Percentiles rank a stretch among this genome's conserved stretches.
Conservation (phyloP, 78 protist species). For the Chrysochromulina parva region DNA sequence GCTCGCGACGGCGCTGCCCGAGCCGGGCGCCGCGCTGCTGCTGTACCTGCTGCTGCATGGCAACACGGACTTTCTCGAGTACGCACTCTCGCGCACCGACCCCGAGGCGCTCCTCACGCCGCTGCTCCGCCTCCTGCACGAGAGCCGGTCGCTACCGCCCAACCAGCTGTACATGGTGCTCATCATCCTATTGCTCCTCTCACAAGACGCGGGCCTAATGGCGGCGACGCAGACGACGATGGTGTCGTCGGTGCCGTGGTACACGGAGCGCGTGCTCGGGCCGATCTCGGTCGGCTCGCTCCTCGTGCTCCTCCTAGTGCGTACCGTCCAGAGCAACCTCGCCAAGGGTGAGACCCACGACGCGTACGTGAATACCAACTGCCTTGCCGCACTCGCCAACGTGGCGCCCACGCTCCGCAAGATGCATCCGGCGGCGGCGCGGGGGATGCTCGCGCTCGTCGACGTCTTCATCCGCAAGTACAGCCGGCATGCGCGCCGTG, state of each 20-base stretch:
- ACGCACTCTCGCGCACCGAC: slow-evolving; percentile 63
- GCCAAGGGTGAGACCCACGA: background rate
- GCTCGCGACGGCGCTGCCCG: background rate
- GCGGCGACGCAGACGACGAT: background rate
- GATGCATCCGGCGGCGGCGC: slow-evolving; percentile 32
- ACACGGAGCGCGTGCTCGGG: background rate
- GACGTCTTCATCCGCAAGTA: background rate
- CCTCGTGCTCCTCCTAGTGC: background rate
- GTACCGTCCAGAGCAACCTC: background rate
- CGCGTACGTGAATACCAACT: background rate
- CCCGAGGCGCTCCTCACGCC: background rate
- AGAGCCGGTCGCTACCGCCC: background rate
- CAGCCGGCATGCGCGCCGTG: background rate
- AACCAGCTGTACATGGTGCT: slow-evolving; percentile 2
- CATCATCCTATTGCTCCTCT: background rate
- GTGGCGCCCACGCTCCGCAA: background rate
- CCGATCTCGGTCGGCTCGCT: background rate
- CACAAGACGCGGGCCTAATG: background rate
- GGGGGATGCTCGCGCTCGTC: background rate
- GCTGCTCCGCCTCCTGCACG: background rate
- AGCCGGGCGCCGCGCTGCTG: slow-evolving; percentile 4
- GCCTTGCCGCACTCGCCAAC: slow-evolving; percentile 20
- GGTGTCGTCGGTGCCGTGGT: slow-evolving; percentile 27
- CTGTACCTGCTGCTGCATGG: slow-evolving; percentile 69
- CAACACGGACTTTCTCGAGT: slow-evolving; percentile 53